phyloP scores from a whole-genome alignment of 768 basidiomycete genomes.

The Cystofilobasidium capitatum region DNA sequence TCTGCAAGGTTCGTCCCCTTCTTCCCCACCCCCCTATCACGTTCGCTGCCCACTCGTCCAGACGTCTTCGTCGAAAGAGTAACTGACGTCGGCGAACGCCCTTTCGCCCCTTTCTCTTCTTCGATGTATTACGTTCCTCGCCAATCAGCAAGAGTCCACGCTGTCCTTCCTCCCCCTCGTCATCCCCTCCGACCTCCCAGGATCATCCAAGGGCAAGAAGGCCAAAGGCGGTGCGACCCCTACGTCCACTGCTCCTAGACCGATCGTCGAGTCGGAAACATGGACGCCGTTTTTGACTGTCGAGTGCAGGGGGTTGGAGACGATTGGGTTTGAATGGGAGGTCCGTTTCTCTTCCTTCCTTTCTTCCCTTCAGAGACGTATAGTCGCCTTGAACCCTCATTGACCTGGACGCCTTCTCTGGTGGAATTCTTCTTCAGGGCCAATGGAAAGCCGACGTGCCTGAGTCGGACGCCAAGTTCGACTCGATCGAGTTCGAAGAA shows the following conservation, averaged over 20 bases:
- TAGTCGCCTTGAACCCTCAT: no score
- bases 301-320: slow-evolving; percentile 24
- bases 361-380: no score
- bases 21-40: background rate
- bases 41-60: background rate
- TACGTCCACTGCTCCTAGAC: slow-evolving; percentile 11
- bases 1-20: slow-evolving; percentile 25
- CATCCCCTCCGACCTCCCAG: slow-evolving; percentile 5
- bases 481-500: slow-evolving; percentile 22
- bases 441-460: slow-evolving; percentile 21
- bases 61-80: background rate
- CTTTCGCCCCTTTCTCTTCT: background rate
- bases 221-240: slow-evolving; percentile 14
- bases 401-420: background rate
- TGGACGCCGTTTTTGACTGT: slow-evolving; percentile 25
- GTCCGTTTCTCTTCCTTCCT: background rate
- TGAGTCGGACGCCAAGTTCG: slow-evolving; percentile 17
- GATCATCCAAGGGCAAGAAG: slow-evolving; percentile 22
- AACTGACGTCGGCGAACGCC: background rate
- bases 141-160: slow-evolving; percentile 20
- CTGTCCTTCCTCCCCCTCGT: slow-evolving; percentile 24
- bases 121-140: background rate
- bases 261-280: slow-evolving; percentile 19
- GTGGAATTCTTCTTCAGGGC: slow-evolving; percentile 7
- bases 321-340: slow-evolving; percentile 24